Evolutionary conservation across 148 eudicot genomes (phyloP), one percentile per base, ranked within the genome.

Genomic region (Rhododendron williamsianum): DNA sequence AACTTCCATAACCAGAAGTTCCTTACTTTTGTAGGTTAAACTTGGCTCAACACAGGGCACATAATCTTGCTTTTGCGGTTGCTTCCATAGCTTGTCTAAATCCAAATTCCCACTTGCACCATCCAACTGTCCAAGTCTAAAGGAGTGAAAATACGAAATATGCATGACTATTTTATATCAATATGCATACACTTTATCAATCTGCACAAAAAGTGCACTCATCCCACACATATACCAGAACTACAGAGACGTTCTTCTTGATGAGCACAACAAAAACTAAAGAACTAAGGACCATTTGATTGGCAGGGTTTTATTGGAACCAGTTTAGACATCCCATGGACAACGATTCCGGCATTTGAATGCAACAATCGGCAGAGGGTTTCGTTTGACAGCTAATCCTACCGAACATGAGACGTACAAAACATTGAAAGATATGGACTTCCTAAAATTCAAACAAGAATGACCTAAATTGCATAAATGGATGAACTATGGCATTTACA

Each of bases 71-170:
- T 95, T 91, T 11, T 93, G 91, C 77, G 99, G 99, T 19, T 83
- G 93, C 90, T 95, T 97, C 96, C 98, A 95, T 86, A 97, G 85
- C 90, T 92, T 96, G 71, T 87, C 83, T 54, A 84, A 63, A 85
- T 89, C 88, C 91, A 83, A 85, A 71, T 67, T 81, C 84, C 89
- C 89, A 79, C 88, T 90, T 83, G 91, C 92, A 90, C 86, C 94
- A 89, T 88, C 89, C 90, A 93, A 90, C 98, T 93, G 96, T 92
- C 91, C 91, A 92, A 94, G 88, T 93, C 92, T 92, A 93, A 93
- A 90, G 87, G 95, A 91, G 94, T 91, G 90, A 92, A 91, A 91
- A 92, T 88, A 92, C 87, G 87, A 85, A 91, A 88, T 82, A 85
- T 85, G 88, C 89, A 87, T 86, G 85, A 90, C 88, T 81, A 88